These are phyloP conservation scores for Corylus heterophylla DNA, from an alignment of 306 rosid species.

Conservation along the genomic window DNA sequence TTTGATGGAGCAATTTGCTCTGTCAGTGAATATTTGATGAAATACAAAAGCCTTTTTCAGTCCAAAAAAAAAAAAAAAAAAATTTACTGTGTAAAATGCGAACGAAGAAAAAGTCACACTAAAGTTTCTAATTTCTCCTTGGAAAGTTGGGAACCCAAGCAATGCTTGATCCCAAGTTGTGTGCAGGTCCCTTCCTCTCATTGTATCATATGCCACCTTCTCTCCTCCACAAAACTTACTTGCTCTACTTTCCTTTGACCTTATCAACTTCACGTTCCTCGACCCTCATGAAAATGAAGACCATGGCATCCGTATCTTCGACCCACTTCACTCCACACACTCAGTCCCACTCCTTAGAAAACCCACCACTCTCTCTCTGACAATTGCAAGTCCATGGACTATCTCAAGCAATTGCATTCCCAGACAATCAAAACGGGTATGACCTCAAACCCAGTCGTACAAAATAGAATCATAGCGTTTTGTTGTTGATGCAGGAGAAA, in stretches of 20 bases:
- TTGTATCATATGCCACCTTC: constrained; percentile 5
- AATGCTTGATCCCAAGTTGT: too few species aligned
- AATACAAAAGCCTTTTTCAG: too few species aligned
- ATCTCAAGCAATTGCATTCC: constrained; percentile 70
- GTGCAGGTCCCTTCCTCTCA: too few species aligned
- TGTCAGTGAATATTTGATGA: too few species aligned
- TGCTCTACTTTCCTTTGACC: constrained; percentile 29
- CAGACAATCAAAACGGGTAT: constrained; percentile 54
- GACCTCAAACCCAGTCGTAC: constrained; percentile 39
- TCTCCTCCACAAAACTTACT: constrained; percentile 12
- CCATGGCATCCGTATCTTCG: constrained; percentile 34
- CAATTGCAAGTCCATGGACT: constrained; percentile 61
- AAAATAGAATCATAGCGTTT: constrained; percentile 39
- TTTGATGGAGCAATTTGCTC: too few species aligned
- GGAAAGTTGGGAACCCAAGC: too few species aligned
- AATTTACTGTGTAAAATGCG: too few species aligned
- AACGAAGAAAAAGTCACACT: too few species aligned
- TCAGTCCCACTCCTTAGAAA: constrained; percentile 20
- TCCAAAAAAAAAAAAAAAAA: too few species aligned
- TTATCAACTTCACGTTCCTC: constrained; percentile 29
- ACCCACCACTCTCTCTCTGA: constrained; percentile 38
- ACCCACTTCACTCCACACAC: constrained; percentile 18
- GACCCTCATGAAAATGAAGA: constrained; percentile 34
- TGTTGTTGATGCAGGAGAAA: too few species aligned
- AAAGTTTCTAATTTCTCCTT: too few species aligned